Base-by-base conservation (phyloP, 257 asterid species). In the Euphrasia confusa region DNA sequence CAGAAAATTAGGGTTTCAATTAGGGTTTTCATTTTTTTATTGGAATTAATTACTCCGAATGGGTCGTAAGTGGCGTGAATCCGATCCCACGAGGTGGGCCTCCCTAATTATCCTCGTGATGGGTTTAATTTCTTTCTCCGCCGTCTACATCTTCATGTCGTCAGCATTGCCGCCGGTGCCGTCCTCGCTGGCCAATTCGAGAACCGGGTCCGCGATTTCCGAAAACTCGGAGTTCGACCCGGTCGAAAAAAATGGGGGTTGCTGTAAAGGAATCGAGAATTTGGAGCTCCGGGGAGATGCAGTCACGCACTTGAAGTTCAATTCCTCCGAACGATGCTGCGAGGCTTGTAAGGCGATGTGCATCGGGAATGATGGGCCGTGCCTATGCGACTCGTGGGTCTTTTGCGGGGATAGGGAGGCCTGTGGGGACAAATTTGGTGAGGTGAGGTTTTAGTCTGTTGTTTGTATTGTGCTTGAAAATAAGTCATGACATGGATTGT, bases 231-330 rank as follows among this genome's bases (percentile, higher is more conserved):
- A 21, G 24, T n/a, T 42, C 58, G 71, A 50, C 61, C 54, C 50
- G 70, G 62, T 63, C 37, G 71, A 65, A 3, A 37, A 8, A 3
- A 74, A 35, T n/a, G 79, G 75, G 15, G 78, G 67, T 5, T 88
- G 98, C 61, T 92, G 98, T 71, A 86, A 52, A 70, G 97, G 98
- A 79, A 63, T 92, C 45, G 70, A 79, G 44, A 68, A 68, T 58
- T 66, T 83, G 84, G 98, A 92, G 95, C 83, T 84, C 28, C 88
- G 98, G 98, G 98, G 98, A 11, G 59, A 68, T 66, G 97, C 95
- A 45, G 95, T 92, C 32, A 60, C 95, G 1, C 88, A 92, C 56
- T 88, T 88, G 76, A 92, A 86, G 87, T 71, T 92, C 57, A 83
- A 84, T 83, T 80, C 95, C 5, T 72, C 97, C 10, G 72, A 74